Conservation (phyloP, 305 asterid genomes). For the Fraxinus greggii region DNA sequence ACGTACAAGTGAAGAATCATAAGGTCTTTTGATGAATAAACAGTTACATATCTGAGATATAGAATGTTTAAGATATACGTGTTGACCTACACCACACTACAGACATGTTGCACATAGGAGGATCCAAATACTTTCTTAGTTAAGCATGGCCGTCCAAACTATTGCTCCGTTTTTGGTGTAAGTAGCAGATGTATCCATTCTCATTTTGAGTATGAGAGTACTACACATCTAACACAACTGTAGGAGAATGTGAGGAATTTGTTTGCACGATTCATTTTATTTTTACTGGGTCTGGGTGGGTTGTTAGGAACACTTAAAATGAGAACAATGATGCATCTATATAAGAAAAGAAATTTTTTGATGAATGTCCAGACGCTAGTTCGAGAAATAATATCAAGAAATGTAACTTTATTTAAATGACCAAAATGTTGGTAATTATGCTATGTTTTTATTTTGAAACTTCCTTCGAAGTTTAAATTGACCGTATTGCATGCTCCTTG, state of each 20-base stretch:
- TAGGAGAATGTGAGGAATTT: neutral
- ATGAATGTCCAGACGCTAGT: neutral
- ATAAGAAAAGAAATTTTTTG: neutral
- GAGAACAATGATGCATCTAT: neutral
- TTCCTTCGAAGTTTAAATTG: neutral
- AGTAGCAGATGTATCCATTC: neutral
- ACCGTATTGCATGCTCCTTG: neutral
- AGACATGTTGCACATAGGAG: neutral
- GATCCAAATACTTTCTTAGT: neutral
- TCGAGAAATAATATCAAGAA: neutral
- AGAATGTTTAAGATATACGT: neutral
- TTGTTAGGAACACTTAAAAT: neutral
- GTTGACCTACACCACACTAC: neutral
- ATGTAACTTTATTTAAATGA: neutral
- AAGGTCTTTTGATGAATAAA: neutral
- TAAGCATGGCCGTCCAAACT: neutral
- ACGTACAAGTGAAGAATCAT: neutral
- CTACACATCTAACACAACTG: neutral
- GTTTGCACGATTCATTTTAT: neutral
- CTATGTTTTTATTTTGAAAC: neutral
- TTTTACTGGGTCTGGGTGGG: neutral
- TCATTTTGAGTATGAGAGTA: neutral
- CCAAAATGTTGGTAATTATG: neutral
- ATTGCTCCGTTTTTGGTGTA: neutral
- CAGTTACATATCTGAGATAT: neutral